A percentile compares a stretch with the other conserved stretches of the same genome.
phyloP scores from a whole-genome alignment of 345 rosid species.

The Eucalyptus marginata region DNA sequence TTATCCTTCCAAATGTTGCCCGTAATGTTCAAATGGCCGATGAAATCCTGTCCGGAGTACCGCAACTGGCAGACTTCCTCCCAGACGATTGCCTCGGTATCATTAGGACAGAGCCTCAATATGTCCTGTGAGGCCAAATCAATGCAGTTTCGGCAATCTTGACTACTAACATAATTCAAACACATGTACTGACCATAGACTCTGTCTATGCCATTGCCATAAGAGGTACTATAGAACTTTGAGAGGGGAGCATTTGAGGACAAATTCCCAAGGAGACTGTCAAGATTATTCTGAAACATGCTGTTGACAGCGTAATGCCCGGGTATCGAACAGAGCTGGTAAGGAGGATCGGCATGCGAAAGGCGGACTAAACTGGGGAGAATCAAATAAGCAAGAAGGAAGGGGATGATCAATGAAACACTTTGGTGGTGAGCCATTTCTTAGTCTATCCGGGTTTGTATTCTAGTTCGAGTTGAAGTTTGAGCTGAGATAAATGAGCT shows the following conservation, averaged over 20 bases:
- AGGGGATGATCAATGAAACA: neutral
- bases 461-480: neutral
- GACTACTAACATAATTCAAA: constrained; percentile 1
- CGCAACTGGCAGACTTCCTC: constrained; percentile 23
- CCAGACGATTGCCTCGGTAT: constrained; percentile 13
- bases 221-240: neutral
- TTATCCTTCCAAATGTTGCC: constrained; percentile 6
- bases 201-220: neutral
- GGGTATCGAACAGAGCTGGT: neutral
- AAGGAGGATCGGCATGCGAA: neutral
- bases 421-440: neutral
- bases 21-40: constrained; percentile 6
- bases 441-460: neutral
- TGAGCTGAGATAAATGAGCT: neutral
- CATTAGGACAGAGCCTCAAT: constrained; percentile 1
- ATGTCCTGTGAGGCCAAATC: neutral
- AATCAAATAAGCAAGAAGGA: neutral
- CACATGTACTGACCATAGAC: constrained; percentile 26
- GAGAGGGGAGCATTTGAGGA: constrained; percentile 1
- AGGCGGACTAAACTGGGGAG: neutral
- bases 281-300: neutral
- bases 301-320: neutral
- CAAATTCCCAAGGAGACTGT: neutral
- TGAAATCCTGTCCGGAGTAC: constrained; percentile 8
- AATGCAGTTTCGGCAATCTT: constrained; percentile 3